A percentile compares a stretch with the other conserved stretches of the same genome.
These are phyloP conservation scores for Cubamyces lactineus DNA, from an alignment of 768 basidiomycete genomes.

Conservation along the genomic window DNA sequence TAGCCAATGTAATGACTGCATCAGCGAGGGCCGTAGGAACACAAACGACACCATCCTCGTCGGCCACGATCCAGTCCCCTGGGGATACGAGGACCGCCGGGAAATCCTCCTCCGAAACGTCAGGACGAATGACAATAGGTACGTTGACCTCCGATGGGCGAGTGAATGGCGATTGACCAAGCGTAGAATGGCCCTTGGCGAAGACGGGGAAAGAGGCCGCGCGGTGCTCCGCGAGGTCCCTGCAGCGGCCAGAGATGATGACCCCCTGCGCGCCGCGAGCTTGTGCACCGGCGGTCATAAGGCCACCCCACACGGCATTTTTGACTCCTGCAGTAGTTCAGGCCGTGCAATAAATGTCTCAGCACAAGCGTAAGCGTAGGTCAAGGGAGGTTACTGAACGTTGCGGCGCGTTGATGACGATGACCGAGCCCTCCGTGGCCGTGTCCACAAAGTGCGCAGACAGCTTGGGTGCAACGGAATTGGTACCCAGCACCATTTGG, in stretches of 20 bases:
- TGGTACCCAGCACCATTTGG: slow-evolving; percentile 67
- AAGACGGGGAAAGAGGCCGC: slow-evolving; percentile 77
- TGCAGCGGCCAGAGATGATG: slow-evolving; percentile 81
- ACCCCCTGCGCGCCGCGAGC: slow-evolving; percentile 72
- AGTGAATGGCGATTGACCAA: slow-evolving; percentile 86
- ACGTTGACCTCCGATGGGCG: slow-evolving; percentile 77
- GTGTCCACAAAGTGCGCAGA: slow-evolving; percentile 83
- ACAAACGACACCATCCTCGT: slow-evolving; percentile 88
- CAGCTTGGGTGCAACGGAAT: slow-evolving; percentile 64
- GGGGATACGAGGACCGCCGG: slow-evolving; percentile 63
- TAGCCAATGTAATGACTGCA: slow-evolving; percentile 61
- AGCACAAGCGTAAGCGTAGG: neutral
- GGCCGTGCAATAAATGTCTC: slow-evolving; percentile 1
- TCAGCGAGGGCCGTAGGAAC: slow-evolving; percentile 59
- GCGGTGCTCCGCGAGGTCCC: slow-evolving; percentile 82
- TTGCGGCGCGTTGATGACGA: slow-evolving; percentile 76
- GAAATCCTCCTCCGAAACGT: slow-evolving; percentile 42
- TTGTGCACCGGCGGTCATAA: slow-evolving; percentile 87
- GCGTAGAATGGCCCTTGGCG: slow-evolving; percentile 77
- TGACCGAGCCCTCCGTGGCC: slow-evolving; percentile 61
- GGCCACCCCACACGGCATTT: slow-evolving; percentile 90
- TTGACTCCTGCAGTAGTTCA: slow-evolving; percentile 53
- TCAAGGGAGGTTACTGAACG: slow-evolving; percentile 47
- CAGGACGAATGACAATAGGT: slow-evolving; percentile 52
- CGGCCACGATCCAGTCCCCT: slow-evolving; percentile 84